Evolutionary conservation across 805 yeast species (phyloP).

Genomic region (Saccharomycopsis sp.): DNA sequence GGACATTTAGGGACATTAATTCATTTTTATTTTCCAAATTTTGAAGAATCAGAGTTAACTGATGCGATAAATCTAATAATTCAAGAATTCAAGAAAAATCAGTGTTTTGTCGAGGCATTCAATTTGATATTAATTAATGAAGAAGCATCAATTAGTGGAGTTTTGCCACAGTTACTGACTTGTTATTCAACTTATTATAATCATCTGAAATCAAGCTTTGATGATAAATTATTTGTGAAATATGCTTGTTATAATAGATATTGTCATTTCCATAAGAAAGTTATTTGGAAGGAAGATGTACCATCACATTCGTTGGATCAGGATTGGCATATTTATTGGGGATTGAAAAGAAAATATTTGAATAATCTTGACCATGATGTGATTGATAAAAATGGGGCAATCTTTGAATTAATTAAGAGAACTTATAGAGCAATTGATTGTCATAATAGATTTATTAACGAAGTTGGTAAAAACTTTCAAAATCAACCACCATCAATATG

Average conservation of each 20-base stretch:
- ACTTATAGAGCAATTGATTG: background rate
- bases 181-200: slow-evolving; percentile 10
- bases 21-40: slow-evolving; percentile 1
- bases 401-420: slow-evolving; percentile 5
- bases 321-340: slow-evolving; percentile 10
- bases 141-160: slow-evolving; percentile 8
- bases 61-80: background rate
- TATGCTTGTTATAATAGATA: background rate
- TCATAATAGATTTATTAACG: background rate
- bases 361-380: background rate
- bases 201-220: slow-evolving; percentile 2
- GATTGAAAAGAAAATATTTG: background rate
- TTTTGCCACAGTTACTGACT: slow-evolving; percentile 4
- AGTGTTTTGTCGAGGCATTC: slow-evolving; percentile 4
- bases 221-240: background rate
- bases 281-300: background rate
- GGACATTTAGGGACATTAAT: background rate
- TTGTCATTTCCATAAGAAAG: background rate
- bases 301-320: background rate
- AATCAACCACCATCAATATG: background rate
- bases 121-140: slow-evolving; percentile 6
- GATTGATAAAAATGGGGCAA: background rate
- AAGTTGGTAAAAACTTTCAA: background rate
- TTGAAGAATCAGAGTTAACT: background rate
- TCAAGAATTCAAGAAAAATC: background rate